These are phyloP conservation scores for Termitomyces titanicus DNA, from an alignment of 768 basidiomycete genomes.

Conservation along the genomic window DNA sequence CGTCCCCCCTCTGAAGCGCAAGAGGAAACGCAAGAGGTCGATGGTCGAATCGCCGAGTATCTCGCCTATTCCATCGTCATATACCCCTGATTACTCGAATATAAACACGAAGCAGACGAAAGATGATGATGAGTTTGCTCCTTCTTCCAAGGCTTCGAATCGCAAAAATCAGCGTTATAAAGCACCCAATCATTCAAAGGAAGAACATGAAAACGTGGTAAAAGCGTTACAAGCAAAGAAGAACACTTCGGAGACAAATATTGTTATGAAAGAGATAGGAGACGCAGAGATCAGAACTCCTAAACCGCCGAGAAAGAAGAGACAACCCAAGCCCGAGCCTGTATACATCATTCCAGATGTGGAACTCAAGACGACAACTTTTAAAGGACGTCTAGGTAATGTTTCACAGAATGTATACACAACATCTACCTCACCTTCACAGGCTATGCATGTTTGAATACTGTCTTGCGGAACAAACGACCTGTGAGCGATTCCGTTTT, in stretches of 20 bases:
- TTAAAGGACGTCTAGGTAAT: conserved; percentile 59
- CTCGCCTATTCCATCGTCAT: not conserved
- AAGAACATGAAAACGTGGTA: conserved; percentile 8
- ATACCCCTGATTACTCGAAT: not conserved
- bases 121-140: not conserved
- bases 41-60: not conserved
- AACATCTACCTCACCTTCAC: not conserved
- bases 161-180: not conserved
- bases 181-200: not conserved
- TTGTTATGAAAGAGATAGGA: not conserved
- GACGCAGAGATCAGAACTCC: not conserved
- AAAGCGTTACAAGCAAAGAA: not conserved
- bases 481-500: conserved; percentile 67
- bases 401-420: not conserved
- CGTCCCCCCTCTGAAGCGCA: not conserved
- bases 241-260: not conserved
- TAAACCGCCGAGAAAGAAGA: conserved; percentile 18
- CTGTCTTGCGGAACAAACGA: conserved; percentile 68
- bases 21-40: not conserved
- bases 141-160: not conserved
- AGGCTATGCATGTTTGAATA: conserved; percentile 86
- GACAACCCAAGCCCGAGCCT: conserved; percentile 38
- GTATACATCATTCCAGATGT: conserved; percentile 73
- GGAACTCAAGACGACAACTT: conserved; percentile 60
- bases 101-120: not conserved